Conservation (phyloP, 148 eudicot genomes). For the Arbutus unedo region DNA sequence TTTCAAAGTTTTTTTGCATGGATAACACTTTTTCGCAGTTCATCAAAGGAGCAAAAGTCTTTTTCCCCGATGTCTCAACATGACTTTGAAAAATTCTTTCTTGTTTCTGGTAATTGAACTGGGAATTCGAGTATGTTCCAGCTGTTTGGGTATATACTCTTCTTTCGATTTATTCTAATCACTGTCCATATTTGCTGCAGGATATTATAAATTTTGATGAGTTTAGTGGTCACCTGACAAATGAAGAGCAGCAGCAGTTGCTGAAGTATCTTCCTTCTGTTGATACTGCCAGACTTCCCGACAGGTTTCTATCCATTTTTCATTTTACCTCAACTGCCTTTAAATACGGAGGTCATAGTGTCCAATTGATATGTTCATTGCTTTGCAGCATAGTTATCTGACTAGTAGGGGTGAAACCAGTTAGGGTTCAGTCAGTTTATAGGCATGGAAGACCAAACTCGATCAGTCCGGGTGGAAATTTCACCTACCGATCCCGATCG, state of each 20-base stretch:
- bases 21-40: neutral
- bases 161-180: neutral
- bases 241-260: constrained; percentile 68
- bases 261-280: constrained; percentile 63
- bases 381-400: neutral
- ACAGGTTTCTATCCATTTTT: constrained; percentile 45
- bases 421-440: no score
- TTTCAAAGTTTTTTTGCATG: neutral
- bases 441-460: no score
- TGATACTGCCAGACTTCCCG: constrained; percentile 48
- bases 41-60: neutral
- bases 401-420: no score
- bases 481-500: no score
- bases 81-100: neutral
- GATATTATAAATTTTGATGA: constrained; percentile 63
- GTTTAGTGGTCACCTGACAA: constrained; percentile 50
- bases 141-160: neutral
- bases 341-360: neutral
- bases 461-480: no score
- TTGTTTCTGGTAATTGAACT: neutral
- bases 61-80: neutral
- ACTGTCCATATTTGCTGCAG: constrained; percentile 35
- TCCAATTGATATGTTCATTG: neutral
- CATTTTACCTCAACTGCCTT: neutral
- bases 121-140: neutral